These are phyloP conservation scores for Arxiozyma bovina DNA, from an alignment of 1,139 yeast genomes.

Conservation along the genomic window DNA sequence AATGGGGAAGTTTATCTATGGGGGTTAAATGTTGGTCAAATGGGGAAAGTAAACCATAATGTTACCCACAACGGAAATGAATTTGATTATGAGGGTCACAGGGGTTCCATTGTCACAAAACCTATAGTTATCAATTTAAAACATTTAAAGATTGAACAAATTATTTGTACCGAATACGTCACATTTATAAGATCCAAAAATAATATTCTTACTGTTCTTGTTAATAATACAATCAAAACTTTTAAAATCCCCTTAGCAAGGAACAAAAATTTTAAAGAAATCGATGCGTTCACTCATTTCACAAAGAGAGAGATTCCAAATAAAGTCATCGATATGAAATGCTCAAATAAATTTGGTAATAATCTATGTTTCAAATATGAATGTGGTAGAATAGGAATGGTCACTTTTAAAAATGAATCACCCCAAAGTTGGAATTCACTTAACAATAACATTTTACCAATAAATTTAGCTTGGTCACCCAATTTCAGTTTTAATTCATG, in stretches of 20 bases:
- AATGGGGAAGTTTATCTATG: conserved; percentile 49
- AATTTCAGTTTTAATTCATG: conserved; percentile 24
- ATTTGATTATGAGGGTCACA: conserved; percentile 13
- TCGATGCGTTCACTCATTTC: conserved; percentile 24
- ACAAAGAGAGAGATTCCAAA: conserved; percentile 21
- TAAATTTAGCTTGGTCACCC: conserved; percentile 32
- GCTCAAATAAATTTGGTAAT: conserved; percentile 27
- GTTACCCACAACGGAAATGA: conserved; percentile 14
- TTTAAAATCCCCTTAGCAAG: conserved; percentile 35
- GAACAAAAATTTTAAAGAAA: conserved; percentile 12
- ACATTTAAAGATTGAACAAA: conserved; percentile 39
- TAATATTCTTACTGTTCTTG: conserved; percentile 56
- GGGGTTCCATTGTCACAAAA: conserved; percentile 17
- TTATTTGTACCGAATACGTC: conserved; percentile 59
- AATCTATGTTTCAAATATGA: conserved; percentile 23
- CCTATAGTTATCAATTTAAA: conserved; percentile 18
- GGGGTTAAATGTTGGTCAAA: conserved; percentile 85
- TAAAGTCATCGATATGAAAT: conserved; percentile 23
- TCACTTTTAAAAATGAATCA: conserved; percentile 15
- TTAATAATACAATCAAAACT: conserved; percentile 50
- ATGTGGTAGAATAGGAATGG: conserved; percentile 27
- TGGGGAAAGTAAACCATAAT: conserved; percentile 42
- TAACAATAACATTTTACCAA: conserved; percentile 20
- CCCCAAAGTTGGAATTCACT: conserved; percentile 21
- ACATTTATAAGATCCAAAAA: conserved; percentile 57